A percentile compares a stretch with the other conserved stretches of the same genome.
These are phyloP conservation scores for Argentina anserina DNA, from an alignment of 306 rosid species.

Conservation along the genomic window DNA sequence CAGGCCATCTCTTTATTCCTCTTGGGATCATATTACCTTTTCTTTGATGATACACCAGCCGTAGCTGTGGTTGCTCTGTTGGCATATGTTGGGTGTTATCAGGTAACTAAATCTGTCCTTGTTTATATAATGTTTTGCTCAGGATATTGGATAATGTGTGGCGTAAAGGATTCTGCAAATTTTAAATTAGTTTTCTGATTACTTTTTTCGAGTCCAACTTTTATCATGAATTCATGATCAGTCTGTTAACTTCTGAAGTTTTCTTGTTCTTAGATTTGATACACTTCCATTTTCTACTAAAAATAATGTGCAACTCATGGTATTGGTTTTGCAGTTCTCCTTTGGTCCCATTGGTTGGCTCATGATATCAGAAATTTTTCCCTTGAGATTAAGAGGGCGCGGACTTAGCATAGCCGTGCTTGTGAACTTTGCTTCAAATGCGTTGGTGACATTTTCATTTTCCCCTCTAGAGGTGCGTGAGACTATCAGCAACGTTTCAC, in stretches of 20 bases:
- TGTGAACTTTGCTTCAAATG: slow-evolving; percentile 81
- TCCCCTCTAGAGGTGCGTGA: slow-evolving; percentile 75
- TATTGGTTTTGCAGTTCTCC: slow-evolving; percentile 60
- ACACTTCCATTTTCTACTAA: background rate
- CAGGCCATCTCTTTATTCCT: slow-evolving; percentile 88
- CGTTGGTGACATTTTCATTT: slow-evolving; percentile 86
- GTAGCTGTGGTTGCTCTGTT: slow-evolving; percentile 81
- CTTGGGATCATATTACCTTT: slow-evolving; percentile 81
- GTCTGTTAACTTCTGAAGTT: background rate
- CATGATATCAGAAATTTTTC: slow-evolving; percentile 93
- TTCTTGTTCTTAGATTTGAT: background rate
- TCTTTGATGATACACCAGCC: slow-evolving; percentile 51
- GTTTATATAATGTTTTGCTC: slow-evolving; percentile 3
- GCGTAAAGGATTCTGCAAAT: background rate
- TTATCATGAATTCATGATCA: background rate
- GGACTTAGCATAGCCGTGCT: slow-evolving; percentile 95
- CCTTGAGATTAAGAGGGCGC: slow-evolving; percentile 78
- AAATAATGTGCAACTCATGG: slow-evolving; percentile 9
- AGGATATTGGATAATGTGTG: background rate
- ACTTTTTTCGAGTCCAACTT: background rate
- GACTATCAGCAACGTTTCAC: background rate
- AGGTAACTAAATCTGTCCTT: slow-evolving; percentile 50
- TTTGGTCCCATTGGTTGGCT: slow-evolving; percentile 99
- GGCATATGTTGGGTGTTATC: slow-evolving; percentile 86
- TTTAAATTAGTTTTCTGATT: background rate